Evolutionary conservation across 139 green algal genomes (phyloP).

Genomic region (Edaphochlamys debaryana): DNA sequence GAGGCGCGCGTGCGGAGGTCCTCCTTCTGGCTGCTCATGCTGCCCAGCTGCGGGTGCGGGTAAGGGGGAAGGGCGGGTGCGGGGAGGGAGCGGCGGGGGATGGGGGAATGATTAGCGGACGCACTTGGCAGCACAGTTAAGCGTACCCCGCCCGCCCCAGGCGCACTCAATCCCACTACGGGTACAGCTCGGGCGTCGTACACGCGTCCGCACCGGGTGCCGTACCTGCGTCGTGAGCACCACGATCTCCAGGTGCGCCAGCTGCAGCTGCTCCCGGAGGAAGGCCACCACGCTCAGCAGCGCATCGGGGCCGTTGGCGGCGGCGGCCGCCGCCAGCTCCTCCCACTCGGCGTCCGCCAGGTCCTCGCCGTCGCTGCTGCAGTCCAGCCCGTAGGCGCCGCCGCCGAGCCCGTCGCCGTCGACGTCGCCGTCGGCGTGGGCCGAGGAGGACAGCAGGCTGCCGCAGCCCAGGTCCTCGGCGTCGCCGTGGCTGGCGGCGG

Average conservation of each 20-base stretch:
- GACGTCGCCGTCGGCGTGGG: no score
- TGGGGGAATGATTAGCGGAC: background rate
- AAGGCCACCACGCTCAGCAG: conserved; percentile 3
- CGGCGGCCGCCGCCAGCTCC: conserved; percentile 16
- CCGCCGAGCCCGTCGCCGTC: background rate
- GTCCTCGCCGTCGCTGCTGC: background rate
- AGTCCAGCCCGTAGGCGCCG: background rate
- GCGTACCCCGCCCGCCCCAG: no score
- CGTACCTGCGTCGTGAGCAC: conserved; percentile 21
- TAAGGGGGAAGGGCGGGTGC: background rate
- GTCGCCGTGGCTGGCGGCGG: no score
- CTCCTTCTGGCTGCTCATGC: conserved; percentile 12
- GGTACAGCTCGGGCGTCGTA: no score
- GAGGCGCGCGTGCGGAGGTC: background rate
- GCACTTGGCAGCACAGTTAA: no score
- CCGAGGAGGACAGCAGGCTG: no score
- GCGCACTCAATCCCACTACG: background rate
- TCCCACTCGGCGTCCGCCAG: background rate
- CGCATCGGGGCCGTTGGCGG: background rate
- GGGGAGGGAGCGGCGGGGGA: no score
- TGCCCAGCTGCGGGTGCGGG: conserved; percentile 20
- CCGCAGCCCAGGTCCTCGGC: no score
- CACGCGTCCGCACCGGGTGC: background rate
- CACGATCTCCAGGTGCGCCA: conserved; percentile 25
- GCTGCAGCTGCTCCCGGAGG: conserved; percentile 25